Conservation (phyloP, 2,329 filamentous ascomycete species). For the Venturia effusa region DNA sequence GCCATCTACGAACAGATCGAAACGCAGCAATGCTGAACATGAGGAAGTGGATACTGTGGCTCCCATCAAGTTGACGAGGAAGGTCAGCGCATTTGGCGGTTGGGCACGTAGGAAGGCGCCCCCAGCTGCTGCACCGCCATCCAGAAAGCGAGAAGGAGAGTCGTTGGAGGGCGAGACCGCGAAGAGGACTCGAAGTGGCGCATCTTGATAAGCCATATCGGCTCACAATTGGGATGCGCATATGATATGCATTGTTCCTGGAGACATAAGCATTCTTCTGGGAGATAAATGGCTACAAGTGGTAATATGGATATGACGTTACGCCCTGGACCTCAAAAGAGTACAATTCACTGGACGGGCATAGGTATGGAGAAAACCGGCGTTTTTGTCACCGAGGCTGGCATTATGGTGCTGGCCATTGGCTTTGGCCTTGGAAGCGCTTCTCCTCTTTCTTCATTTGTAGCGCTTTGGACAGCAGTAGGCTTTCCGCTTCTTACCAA, state of each 20-base stretch:
- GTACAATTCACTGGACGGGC: not conserved
- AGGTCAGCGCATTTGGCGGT: constrained; percentile 51
- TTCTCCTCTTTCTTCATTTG: not conserved
- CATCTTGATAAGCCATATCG: not conserved
- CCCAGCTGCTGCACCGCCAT: constrained; percentile 20
- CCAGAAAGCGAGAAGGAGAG: constrained; percentile 35
- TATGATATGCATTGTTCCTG: not conserved
- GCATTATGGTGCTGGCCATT: not conserved
- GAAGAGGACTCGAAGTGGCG: constrained; percentile 12
- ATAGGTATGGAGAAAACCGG: not conserved
- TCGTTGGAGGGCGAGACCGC: constrained; percentile 17
- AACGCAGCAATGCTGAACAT: not conserved
- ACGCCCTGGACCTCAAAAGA: not conserved
- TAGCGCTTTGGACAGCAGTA: not conserved
- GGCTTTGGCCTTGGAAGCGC: not conserved
- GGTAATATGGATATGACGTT: not conserved
- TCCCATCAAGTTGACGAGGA: constrained; percentile 14
- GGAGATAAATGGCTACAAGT: not conserved
- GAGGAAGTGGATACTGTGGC: constrained; percentile 12
- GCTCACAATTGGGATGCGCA: not conserved
- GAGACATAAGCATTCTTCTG: not conserved
- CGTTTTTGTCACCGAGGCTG: not conserved
- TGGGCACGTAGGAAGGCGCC: constrained; percentile 55
- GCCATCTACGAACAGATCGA: not conserved
- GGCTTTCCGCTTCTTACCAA: not conserved